Conservation (phyloP, 768 basidiomycete genomes). For the Asterophora parasitica region DNA sequence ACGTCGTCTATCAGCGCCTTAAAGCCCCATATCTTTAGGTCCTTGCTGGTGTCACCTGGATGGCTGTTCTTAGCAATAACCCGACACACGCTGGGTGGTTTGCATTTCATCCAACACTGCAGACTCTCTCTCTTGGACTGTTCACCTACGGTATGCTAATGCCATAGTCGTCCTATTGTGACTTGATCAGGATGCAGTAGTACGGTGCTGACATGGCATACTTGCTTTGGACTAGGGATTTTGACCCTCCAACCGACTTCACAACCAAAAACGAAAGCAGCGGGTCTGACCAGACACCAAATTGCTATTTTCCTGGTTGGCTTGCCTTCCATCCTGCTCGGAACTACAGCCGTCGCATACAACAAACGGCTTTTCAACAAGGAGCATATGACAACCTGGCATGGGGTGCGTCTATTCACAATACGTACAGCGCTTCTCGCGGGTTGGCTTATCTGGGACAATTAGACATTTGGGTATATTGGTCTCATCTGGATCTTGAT, state of each 20-base stretch:
- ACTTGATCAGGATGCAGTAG: too few species aligned
- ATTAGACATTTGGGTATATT: conserved; percentile 60
- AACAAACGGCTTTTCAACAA: conserved; percentile 51
- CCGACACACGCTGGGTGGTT: conserved; percentile 50
- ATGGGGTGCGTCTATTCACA: conserved; percentile 47
- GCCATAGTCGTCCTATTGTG: too few species aligned
- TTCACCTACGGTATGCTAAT: conserved; percentile 57
- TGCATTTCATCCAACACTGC: conserved; percentile 59
- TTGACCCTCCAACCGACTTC: conserved; percentile 73
- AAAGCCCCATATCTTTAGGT: neutral
- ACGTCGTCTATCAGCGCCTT: neutral
- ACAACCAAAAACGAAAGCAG: conserved; percentile 57
- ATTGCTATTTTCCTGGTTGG: conserved; percentile 50
- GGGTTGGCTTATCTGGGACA: neutral
- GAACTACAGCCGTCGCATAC: conserved; percentile 55
- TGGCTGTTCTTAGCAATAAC: conserved; percentile 8
- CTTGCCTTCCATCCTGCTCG: conserved; percentile 53
- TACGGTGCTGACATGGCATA: neutral
- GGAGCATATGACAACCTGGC: conserved; percentile 69
- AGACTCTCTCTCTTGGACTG: conserved; percentile 48
- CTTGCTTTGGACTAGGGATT: conserved; percentile 54
- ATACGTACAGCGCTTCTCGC: neutral
- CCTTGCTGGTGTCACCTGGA: conserved; percentile 14
- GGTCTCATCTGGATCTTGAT: conserved; percentile 55
- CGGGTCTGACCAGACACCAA: conserved; percentile 70